phyloP scores from a whole-genome alignment of 1,284 basidiomycete genomes.

The Cryptococcus sp. region DNA sequence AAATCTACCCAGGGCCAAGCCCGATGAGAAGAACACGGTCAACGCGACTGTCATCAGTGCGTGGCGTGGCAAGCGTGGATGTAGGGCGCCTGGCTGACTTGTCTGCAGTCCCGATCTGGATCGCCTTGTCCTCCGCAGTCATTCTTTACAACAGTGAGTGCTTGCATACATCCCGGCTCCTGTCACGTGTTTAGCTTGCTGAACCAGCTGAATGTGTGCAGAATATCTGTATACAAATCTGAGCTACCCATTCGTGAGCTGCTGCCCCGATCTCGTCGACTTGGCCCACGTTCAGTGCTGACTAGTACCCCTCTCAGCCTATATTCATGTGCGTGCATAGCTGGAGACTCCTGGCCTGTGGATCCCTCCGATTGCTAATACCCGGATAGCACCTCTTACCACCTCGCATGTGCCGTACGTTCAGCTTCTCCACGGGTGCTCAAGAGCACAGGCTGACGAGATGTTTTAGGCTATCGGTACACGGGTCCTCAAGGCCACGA shows the following conservation, averaged over 20 bases:
- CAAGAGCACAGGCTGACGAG: background rate
- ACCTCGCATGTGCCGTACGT: conserved; percentile 45
- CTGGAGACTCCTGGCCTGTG: conserved; percentile 58
- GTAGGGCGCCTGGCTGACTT: background rate
- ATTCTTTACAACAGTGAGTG: conserved; percentile 84
- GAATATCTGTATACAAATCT: conserved; percentile 78
- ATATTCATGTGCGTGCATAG: conserved; percentile 51
- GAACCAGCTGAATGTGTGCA: conserved; percentile 9
- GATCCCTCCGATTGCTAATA: conserved; percentile 34
- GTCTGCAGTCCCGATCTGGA: conserved; percentile 56
- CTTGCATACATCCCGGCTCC: background rate
- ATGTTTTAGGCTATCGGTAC: conserved; percentile 73
- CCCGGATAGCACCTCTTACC: conserved; percentile 63
- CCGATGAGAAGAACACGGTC: too few species aligned
- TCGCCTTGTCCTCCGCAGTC: conserved; percentile 78
- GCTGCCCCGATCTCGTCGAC: background rate
- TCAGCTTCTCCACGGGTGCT: too few species aligned
- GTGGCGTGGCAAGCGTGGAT: too few species aligned
- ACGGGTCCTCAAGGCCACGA: conserved; percentile 79
- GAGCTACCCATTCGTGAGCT: conserved; percentile 62
- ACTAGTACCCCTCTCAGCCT: conserved; percentile 27
- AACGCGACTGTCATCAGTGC: too few species aligned
- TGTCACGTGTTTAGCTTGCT: background rate
- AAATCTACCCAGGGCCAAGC: too few species aligned
- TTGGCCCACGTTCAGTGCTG: conserved; percentile 11